Conservation (phyloP, 306 rosid species). For the Abrus pulchellus region DNA sequence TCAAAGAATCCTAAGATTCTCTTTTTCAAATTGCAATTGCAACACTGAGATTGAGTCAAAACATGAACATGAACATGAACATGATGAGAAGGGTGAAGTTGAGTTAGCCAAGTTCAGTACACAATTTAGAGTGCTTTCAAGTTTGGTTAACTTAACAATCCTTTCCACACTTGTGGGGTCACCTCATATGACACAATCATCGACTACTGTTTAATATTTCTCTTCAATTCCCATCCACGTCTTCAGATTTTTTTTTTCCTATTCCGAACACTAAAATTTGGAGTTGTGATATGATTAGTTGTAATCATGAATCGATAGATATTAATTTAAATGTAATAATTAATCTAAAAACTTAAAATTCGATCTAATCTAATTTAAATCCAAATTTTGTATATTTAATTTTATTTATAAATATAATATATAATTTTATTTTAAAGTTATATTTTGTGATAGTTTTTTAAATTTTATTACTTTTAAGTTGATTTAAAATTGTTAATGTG, state of each 20-base stretch:
- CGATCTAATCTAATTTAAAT: too few species aligned
- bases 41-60: neutral
- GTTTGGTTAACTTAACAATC: conserved; percentile 2
- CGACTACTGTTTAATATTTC: neutral
- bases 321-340: too few species aligned
- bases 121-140: neutral
- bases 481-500: too few species aligned
- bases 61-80: neutral
- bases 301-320: too few species aligned
- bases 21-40: neutral
- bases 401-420: too few species aligned
- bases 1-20: conserved; percentile 33
- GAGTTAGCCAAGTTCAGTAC: neutral
- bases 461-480: too few species aligned
- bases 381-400: too few species aligned
- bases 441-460: too few species aligned
- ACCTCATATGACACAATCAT: conserved; percentile 2
- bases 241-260: conserved; percentile 26
- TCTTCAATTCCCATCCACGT: conserved; percentile 34
- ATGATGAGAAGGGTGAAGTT: neutral
- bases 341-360: too few species aligned
- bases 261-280: neutral
- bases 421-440: too few species aligned
- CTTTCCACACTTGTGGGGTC: conserved; percentile 47
- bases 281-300: neutral